These are phyloP conservation scores for Asparagopsis taxiformis DNA, from an alignment of 31 red algal species.

Conservation along the genomic window DNA sequence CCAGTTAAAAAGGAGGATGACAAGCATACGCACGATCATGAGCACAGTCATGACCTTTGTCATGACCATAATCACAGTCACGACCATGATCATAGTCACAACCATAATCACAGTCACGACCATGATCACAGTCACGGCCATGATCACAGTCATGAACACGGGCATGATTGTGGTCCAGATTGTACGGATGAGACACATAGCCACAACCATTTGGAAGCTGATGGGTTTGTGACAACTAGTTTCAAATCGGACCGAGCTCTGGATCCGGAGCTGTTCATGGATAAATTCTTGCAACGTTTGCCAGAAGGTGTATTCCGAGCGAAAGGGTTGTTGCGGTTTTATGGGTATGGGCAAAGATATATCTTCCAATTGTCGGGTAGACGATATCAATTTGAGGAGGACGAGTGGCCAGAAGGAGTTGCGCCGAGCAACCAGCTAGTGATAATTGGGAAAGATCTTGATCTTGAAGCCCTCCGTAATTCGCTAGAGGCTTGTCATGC, in stretches of 20 bases:
- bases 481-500: conserved; percentile 63
- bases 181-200: conserved; percentile 50
- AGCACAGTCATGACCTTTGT: too few relatives aligned
- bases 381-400: conserved; percentile 80
- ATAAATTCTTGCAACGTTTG: conserved; percentile 66
- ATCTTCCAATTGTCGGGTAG: conserved; percentile 87
- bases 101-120: not conserved
- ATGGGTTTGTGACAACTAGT: conserved; percentile 84
- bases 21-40: not conserved
- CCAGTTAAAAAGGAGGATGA: not conserved
- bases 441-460: conserved; percentile 80
- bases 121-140: conserved; percentile 4
- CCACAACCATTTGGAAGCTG: conserved; percentile 70
- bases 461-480: conserved; percentile 30
- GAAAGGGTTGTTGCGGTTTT: conserved; percentile 80
- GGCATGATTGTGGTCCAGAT: conserved; percentile 43
- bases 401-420: conserved; percentile 83
- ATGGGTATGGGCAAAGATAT: conserved; percentile 69
- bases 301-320: conserved; percentile 82
- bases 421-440: conserved; percentile 82
- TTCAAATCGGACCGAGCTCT: conserved; percentile 73
- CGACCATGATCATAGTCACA: conserved; percentile 22
- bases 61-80: conserved; percentile 8
- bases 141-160: conserved; percentile 27
- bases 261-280: conserved; percentile 67